Conservation (phyloP, 805 yeast species). For the Metschnikowia colocasiae region DNA sequence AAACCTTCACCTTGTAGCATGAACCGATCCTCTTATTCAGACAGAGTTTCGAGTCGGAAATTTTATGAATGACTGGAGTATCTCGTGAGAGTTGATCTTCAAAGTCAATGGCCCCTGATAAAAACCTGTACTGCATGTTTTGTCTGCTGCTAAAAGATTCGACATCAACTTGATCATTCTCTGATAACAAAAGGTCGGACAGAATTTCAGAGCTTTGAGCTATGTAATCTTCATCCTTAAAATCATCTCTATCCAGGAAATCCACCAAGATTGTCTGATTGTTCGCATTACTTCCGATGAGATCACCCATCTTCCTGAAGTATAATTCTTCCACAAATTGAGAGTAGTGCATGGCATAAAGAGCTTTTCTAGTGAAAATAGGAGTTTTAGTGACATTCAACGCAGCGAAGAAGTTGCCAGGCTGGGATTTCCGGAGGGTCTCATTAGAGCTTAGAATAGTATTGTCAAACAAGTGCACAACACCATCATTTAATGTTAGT, state of each 20-base stretch:
- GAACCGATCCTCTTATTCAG: conserved; percentile 54
- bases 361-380: conserved; percentile 34
- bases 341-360: conserved; percentile 46
- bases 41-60: conserved; percentile 55
- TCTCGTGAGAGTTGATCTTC: conserved; percentile 5
- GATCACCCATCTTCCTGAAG: conserved; percentile 50
- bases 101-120: conserved; percentile 41
- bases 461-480: conserved; percentile 30
- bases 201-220: neutral
- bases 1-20: conserved; percentile 45
- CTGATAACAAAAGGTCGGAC: neutral
- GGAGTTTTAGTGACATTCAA: conserved; percentile 22
- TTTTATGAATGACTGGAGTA: conserved; percentile 20
- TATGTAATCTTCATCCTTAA: conserved; percentile 21
- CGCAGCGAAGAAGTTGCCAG: conserved; percentile 20
- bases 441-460: neutral
- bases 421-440: neutral
- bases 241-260: conserved; percentile 33
- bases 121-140: conserved; percentile 60
- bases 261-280: conserved; percentile 63
- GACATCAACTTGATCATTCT: neutral
- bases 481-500: conserved; percentile 30
- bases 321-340: conserved; percentile 67
- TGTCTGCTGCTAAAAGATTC: conserved; percentile 33
- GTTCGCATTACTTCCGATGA: conserved; percentile 51